Percentiles rank a stretch among this genome's conserved stretches.
These are phyloP conservation scores for Talaromyces piceae DNA, from an alignment of 2,329 filamentous ascomycete genomes.

Conservation along the genomic window DNA sequence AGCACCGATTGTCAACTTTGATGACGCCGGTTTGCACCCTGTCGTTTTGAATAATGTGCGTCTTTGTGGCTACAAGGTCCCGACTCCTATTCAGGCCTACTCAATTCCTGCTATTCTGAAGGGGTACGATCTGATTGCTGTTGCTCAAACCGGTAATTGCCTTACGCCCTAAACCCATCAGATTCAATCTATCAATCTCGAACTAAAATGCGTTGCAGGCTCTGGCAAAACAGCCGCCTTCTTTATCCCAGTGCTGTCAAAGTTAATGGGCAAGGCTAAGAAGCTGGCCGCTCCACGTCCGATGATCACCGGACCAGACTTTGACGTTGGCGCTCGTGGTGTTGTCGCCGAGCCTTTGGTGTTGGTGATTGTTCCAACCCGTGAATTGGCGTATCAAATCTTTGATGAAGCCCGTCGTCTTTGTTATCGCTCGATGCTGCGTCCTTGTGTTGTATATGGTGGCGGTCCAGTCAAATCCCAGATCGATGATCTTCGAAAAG, in stretches of 20 bases:
- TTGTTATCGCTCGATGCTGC: slow-evolving; percentile 90
- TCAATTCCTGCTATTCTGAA: slow-evolving; percentile 70
- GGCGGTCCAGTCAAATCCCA: slow-evolving; percentile 68
- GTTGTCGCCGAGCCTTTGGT: slow-evolving; percentile 81
- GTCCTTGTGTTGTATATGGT: slow-evolving; percentile 83
- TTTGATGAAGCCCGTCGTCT: slow-evolving; percentile 90
- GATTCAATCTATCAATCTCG: not conserved
- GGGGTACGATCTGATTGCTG: slow-evolving; percentile 75
- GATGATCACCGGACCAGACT: slow-evolving; percentile 45
- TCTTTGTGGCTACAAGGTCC: slow-evolving; percentile 60
- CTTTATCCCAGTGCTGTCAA: slow-evolving; percentile 78
- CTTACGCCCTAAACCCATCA: not conserved
- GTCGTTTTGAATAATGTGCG: slow-evolving; percentile 70
- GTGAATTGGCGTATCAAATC: slow-evolving; percentile 88
- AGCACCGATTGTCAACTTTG: slow-evolving; percentile 52
- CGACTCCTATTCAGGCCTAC: slow-evolving; percentile 84
- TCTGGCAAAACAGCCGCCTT: slow-evolving; percentile 96
- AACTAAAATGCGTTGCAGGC: slow-evolving; percentile 46
- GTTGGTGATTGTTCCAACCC: slow-evolving; percentile 74
- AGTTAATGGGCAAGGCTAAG: slow-evolving; percentile 92
- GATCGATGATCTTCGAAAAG: slow-evolving; percentile 64
- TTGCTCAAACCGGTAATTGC: slow-evolving; percentile 83
- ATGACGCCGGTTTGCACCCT: slow-evolving; percentile 76
- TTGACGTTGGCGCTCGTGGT: slow-evolving; percentile 43
- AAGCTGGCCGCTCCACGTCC: slow-evolving; percentile 72